Evolutionary conservation across 768 basidiomycete genomes (phyloP), one percentile per base, ranked within the genome.

Genomic region (Nidularia sp.): DNA sequence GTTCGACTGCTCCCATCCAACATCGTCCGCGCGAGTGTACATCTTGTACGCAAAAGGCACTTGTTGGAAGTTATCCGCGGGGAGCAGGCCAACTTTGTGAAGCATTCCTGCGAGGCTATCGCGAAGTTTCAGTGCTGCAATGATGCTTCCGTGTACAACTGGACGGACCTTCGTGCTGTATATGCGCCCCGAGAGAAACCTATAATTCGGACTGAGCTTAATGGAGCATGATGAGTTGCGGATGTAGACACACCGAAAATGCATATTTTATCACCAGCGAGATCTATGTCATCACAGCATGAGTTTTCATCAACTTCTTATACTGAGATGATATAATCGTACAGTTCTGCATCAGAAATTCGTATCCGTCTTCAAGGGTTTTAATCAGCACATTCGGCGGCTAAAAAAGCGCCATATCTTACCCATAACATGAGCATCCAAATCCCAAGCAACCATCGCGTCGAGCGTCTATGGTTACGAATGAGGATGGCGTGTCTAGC

Each of bases 311-410:
- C 25, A 29, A 29, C 25, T 29, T 29, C 25, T 29, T 29, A 29
- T 29, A 29, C 25, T 29, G 25, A 29, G 15, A 5, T 0, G 12
- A 29, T 15, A 41, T 12, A 6, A 3, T 62, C 67, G 15, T 57
- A 77, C 78, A 83, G 53, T 80, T 80, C 48, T 81, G 76, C 82
- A 83, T 83, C 45, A 84, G 61, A 57, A 82, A 84, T 56, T 76
- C 73, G 50, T 83, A 83, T 1, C 81, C 82, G 39, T 69, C 80
- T 77, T 44, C 5, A 34, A 9, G 29, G 39, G 10, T 5, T 12
- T 41, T 12, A 18, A 41, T 41, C 10, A 41, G 39, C 39, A 41
- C 39, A 12, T 41, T 41, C 10, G 5, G 10, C 39, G 39, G 39
- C 43, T 9, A 34, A 13, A 49, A 25, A n/a, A 7, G 31, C 22